These are phyloP conservation scores for Fusarium sp. DNA, from an alignment of 2,329 filamentous ascomycete genomes.

Conservation along the genomic window DNA sequence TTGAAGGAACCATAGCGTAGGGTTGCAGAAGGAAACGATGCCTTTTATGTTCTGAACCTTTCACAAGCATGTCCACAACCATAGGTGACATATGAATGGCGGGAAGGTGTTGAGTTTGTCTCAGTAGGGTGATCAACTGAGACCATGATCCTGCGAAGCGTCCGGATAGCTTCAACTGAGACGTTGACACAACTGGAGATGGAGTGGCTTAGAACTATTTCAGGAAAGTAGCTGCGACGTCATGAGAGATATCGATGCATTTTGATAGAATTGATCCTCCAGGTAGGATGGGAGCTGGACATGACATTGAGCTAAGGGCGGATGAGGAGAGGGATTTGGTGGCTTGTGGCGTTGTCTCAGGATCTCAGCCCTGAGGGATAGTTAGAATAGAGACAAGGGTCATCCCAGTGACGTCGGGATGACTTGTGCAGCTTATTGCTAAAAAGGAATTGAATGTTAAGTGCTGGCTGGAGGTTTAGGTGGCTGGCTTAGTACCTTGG, in stretches of 20 bases:
- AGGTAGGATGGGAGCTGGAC: not conserved
- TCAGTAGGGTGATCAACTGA: not conserved
- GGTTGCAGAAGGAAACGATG: not conserved
- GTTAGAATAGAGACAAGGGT: conserved; percentile 4
- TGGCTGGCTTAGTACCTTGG: not conserved
- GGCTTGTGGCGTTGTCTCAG: conserved; percentile 29
- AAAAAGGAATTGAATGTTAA: not conserved
- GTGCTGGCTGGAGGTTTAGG: not conserved
- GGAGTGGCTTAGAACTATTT: not conserved
- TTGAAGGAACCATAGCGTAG: not conserved
- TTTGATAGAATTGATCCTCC: not conserved
- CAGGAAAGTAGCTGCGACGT: not conserved
- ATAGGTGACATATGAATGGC: not conserved
- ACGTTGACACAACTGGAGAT: not conserved
- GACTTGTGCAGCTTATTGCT: not conserved
- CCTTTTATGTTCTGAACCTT: not conserved
- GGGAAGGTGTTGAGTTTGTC: conserved; percentile 13
- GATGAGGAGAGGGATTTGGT: conserved; percentile 16
- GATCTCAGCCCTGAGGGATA: conserved; percentile 20
- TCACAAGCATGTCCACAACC: not conserved
- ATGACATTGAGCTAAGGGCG: conserved; percentile 1
- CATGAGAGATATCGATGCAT: not conserved
- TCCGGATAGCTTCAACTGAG: not conserved
- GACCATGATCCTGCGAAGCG: conserved; percentile 8
- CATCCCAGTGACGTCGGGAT: conserved; percentile 31